Base-by-base conservation (phyloP, 73 alveolate genomes). In the Paramecium sexaurelia region DNA sequence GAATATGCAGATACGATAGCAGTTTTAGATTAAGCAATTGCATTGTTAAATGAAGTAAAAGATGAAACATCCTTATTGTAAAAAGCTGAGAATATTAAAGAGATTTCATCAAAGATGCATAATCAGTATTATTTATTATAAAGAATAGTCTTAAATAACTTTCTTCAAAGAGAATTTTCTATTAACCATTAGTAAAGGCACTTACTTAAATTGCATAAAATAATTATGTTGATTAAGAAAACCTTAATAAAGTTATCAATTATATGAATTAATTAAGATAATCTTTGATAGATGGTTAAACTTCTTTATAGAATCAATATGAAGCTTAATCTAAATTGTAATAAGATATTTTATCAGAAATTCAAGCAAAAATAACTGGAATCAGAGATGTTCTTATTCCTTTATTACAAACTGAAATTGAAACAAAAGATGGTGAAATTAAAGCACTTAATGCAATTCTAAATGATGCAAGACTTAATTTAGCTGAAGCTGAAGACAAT, bases 201-300 rank as follows among this genome's bases (percentile, higher is more conserved):
- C 27, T 78, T 15, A 78, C 55, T 45, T 78, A 22, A 22, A 24
- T 43, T 41, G 68, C 68, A 41, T 78, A 78, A 40, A 45, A 78
- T 78, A 78, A 43, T 24, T 45, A 78, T 45, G 90, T 78, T 40
- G 90, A 78, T 8, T 78, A 78, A 78, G 90, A 78, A 24, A 78
- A 78, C 27, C 55, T 78, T 4, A 78, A 78, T 33, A 78, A 78
- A 24, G 90, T 78, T 43, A 29, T 78, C 17, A 78, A 32, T 43
- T 78, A 24, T 41, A 78, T 78, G 73, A 45, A 39, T 43, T 29
- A 78, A 29, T 45, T 78, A 24, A 78, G 90, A 78, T 13, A 78
- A 78, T 78, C 90, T 6, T 43, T 78, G 11, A 45, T 78, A 9
- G 90, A 78, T 40, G 90, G 61, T 17, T 78, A 78, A 78, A 78